Conservation (phyloP, 495 filamentous ascomycete species). For the Tuber calosporum region DNA sequence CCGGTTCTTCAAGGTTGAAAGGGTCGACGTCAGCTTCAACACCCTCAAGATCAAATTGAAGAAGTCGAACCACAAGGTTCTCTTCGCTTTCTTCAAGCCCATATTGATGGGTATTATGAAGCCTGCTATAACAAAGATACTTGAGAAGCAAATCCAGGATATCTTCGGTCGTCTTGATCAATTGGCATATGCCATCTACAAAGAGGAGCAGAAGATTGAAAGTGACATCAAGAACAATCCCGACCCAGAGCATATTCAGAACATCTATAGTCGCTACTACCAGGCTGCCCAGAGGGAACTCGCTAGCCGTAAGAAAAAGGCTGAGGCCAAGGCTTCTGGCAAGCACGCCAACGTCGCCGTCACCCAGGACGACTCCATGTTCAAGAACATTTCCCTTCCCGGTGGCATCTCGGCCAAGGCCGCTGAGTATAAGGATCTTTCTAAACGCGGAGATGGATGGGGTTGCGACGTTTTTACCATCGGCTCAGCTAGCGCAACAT, state of each 20-base stretch:
- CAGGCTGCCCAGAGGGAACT: conserved; percentile 66
- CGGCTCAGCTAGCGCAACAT: conserved; percentile 65
- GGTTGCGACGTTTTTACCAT: conserved; percentile 90
- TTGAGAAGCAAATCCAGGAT: conserved; percentile 81
- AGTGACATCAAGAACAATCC: conserved; percentile 53
- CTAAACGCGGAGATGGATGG: conserved; percentile 84
- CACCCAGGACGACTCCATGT: conserved; percentile 83
- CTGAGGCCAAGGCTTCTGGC: conserved; percentile 54
- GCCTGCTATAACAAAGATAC: conserved; percentile 73
- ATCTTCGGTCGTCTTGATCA: conserved; percentile 64
- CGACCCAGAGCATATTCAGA: conserved; percentile 68
- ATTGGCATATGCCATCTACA: conserved; percentile 66
- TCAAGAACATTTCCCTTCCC: conserved; percentile 78
- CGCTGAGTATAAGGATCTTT: conserved; percentile 85
- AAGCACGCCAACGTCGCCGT: conserved; percentile 82
- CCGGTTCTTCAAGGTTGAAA: conserved; percentile 90
- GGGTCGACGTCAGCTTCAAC: conserved; percentile 73
- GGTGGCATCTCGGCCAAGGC: conserved; percentile 91
- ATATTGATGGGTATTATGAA: conserved; percentile 74
- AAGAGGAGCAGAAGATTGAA: conserved; percentile 67
- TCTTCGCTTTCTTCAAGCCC: conserved; percentile 84
- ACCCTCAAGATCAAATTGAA: conserved; percentile 82
- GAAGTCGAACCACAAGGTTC: conserved; percentile 86
- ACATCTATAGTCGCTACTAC: conserved; percentile 80
- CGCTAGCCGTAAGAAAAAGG: conserved; percentile 65